These are phyloP conservation scores for Citrus hindsii DNA, from an alignment of 345 rosid species.

Conservation along the genomic window DNA sequence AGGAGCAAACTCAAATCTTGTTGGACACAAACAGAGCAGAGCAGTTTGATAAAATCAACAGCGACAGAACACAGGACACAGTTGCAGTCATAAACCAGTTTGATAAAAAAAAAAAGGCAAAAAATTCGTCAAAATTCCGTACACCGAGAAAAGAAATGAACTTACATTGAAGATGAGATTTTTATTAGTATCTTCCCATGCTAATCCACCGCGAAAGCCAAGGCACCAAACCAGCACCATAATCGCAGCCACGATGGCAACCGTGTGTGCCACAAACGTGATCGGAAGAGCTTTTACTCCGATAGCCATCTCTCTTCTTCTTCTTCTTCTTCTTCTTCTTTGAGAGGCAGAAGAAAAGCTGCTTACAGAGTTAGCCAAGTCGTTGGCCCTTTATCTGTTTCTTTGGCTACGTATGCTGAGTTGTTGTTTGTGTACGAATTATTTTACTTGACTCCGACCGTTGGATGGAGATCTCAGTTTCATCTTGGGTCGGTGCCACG, in stretches of 20 bases:
- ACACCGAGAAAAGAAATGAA: neutral
- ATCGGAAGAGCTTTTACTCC: slow-evolving; percentile 48
- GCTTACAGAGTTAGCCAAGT: neutral
- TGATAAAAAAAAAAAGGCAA: neutral
- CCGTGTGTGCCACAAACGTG: slow-evolving; percentile 58
- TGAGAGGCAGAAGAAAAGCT: neutral
- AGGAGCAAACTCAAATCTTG: neutral
- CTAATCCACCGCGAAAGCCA: slow-evolving; percentile 74
- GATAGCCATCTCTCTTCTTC: slow-evolving; percentile 38
- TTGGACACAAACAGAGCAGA: neutral
- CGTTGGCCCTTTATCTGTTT: neutral
- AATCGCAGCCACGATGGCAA: slow-evolving; percentile 51
- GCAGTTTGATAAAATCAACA: neutral
- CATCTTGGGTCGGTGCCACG: neutral
- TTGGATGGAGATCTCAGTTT: slow-evolving; percentile 4
- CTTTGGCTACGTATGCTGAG: neutral
- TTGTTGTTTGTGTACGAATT: neutral
- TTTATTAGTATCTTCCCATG: slow-evolving; percentile 85
- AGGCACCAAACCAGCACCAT: slow-evolving; percentile 85
- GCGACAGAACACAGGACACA: neutral
- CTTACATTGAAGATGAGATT: slow-evolving; percentile 90
- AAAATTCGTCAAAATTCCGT: neutral
- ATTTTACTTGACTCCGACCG: neutral
- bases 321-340: slow-evolving; percentile 10
- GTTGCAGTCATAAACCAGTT: neutral